Evolutionary conservation across 768 basidiomycete genomes (phyloP).

Genomic region (Rickenella mellea): DNA sequence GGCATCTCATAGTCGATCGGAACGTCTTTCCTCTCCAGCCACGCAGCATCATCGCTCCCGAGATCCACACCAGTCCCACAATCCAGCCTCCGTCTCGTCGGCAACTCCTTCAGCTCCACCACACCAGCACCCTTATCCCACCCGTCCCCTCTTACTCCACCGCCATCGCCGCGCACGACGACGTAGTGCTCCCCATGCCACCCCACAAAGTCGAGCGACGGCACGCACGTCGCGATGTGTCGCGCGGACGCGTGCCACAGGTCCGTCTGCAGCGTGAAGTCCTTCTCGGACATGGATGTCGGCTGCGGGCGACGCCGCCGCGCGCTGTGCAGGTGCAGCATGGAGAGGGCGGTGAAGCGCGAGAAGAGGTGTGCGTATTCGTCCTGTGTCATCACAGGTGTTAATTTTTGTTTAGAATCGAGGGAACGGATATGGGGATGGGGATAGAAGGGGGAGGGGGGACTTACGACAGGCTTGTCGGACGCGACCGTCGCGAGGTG

Average conservation of each 20-base stretch:
- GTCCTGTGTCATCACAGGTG: constrained; percentile 25
- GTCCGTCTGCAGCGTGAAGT: constrained; percentile 47
- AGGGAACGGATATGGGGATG: background rate
- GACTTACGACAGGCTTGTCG: constrained; percentile 39
- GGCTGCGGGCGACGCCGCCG: constrained; percentile 43
- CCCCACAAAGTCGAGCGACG: constrained; percentile 55
- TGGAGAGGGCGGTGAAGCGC: constrained; percentile 39
- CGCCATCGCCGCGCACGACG: constrained; percentile 31
- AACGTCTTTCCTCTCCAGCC: constrained; percentile 67
- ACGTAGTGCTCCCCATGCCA: constrained; percentile 69
- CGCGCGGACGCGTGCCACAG: constrained; percentile 42
- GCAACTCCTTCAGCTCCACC: constrained; percentile 52
- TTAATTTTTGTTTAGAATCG: background rate
- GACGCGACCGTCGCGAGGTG: constrained; percentile 41
- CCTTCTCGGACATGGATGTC: constrained; percentile 49
- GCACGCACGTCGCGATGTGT: constrained; percentile 38
- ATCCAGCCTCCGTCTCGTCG: constrained; percentile 45
- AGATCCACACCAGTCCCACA: constrained; percentile 61
- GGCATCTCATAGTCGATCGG: constrained; percentile 68
- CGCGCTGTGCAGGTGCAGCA: constrained; percentile 48
- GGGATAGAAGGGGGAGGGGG: too few species aligned
- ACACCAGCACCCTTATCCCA: constrained; percentile 3
- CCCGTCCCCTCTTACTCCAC: constrained; percentile 10
- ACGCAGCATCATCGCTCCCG: constrained; percentile 50
- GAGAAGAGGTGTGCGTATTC: constrained; percentile 41